Evolutionary conservation across 805 yeast species (phyloP), one percentile per base, ranked within the genome.

Genomic region (Monosporozyma aerobia): DNA sequence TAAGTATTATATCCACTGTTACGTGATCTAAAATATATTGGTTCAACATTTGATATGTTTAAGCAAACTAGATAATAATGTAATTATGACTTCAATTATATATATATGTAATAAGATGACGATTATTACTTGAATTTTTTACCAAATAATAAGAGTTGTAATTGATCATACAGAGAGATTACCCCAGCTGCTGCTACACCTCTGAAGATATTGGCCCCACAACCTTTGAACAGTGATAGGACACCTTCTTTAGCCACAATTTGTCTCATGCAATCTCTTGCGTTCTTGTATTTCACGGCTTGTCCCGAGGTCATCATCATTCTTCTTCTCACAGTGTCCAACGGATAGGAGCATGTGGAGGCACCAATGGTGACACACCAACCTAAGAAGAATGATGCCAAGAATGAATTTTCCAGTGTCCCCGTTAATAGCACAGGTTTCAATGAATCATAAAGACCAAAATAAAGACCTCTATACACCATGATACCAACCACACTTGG

Each of bases 171-270:
- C 82, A 90, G 71, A 80, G 97, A 90, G 77, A 90, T 88, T 70
- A 90, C 97, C 87, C 96, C 96, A 73, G 97, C 97, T 84, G 96
- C 96, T 77, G 97, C 97, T 74, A 90, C 96, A 88, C 97, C 97
- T 86, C 97, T 90, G 78, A 90, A 83, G 83, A 90, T 90, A 94
- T 90, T 90, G 77, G 97, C 97, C 85, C 92, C 96, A 78, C 96
- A 90, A 82, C 97, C 97, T 84, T 88, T 90, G 92, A 90, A 90
- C 77, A 90, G 81, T 68, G 97, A 88, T 57, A 72, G 69, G 69
- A 87, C 76, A 88, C 97, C 97, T 79, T 90, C 97, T 73, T 94
- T 89, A 65, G 95, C 95, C 67, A 90, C 92, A 73, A 90, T 88
- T 80, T 89, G 77, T 68, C 73, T 78, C 87, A 87, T 84, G 77